phyloP scores from a whole-genome alignment of 495 filamentous ascomycete genomes.

The Lophiostoma macrostomum region DNA sequence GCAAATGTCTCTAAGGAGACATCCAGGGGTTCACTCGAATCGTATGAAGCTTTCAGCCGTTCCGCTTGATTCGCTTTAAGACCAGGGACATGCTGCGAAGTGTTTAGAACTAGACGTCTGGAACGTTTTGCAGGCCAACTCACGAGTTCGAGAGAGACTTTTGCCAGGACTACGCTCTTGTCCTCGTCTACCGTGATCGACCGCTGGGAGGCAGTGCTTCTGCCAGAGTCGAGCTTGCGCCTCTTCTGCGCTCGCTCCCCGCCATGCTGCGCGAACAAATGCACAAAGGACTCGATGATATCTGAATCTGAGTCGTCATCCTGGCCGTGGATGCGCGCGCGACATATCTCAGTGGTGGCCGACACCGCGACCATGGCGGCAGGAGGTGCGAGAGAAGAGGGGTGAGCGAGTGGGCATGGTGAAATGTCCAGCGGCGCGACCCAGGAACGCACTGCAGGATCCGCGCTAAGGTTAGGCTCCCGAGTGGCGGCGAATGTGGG shows the following conservation, averaged over 20 bases:
- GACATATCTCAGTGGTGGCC: too few species aligned
- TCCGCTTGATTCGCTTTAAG: background rate
- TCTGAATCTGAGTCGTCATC: too few species aligned
- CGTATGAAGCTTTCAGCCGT: background rate
- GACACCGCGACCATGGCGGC: too few species aligned
- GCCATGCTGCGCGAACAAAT: too few species aligned
- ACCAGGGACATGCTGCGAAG: background rate
- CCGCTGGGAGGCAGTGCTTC: background rate
- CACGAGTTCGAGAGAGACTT: background rate
- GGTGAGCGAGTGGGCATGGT: too few species aligned
- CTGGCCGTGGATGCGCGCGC: too few species aligned
- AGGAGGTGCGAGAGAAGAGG: too few species aligned
- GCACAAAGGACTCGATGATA: too few species aligned
- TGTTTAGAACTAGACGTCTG: background rate
- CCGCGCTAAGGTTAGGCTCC: too few species aligned
- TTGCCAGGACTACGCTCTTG: background rate
- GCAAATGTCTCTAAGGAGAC: constrained; percentile 21
- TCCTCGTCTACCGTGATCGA: background rate
- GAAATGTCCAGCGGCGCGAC: too few species aligned
- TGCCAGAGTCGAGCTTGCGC: background rate
- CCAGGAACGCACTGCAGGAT: too few species aligned
- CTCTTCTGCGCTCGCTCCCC: background rate
- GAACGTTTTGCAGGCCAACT: background rate
- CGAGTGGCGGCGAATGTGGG: too few species aligned
- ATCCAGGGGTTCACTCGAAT: background rate